Evolutionary conservation across 352 stramenopile species (phyloP).

Genomic region (Globisporangium paroecandrum): DNA sequence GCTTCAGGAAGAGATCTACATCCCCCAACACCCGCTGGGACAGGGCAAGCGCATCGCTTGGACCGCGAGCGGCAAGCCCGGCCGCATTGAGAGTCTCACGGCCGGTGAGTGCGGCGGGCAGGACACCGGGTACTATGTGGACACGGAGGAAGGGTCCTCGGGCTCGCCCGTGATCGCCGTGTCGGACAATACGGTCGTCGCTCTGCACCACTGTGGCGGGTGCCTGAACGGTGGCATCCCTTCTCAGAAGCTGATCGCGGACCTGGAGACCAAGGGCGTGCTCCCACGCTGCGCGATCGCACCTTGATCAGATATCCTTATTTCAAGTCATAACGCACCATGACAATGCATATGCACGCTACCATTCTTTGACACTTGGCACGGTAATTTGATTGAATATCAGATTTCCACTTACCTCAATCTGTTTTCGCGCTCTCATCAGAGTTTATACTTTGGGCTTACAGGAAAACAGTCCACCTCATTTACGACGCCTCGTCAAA

Average conservation of each 20-base stretch:
- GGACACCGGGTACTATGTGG: constrained; percentile 69
- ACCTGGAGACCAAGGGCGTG: constrained; percentile 35
- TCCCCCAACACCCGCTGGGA: constrained; percentile 39
- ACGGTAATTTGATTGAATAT: constrained; percentile 2
- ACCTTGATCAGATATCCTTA: neutral
- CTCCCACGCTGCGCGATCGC: constrained; percentile 37
- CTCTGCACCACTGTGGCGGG: constrained; percentile 71
- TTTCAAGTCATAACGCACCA: neutral
- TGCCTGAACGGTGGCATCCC: constrained; percentile 69
- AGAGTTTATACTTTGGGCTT: neutral
- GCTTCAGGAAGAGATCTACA: constrained; percentile 39
- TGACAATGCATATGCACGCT: neutral
- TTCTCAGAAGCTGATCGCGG: constrained; percentile 43
- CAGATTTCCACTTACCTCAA: neutral
- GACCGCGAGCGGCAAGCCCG: constrained; percentile 21
- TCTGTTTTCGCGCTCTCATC: neutral
- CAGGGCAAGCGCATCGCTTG: constrained; percentile 37
- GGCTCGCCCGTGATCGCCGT: constrained; percentile 57
- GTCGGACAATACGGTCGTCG: constrained; percentile 62
- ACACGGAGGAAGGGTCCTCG: constrained; percentile 71
- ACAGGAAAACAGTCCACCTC: neutral
- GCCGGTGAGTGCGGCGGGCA: constrained; percentile 40
- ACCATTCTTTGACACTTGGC: neutral
- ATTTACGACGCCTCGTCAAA: constrained; percentile 14
- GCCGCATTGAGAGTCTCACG: constrained; percentile 30